These are phyloP conservation scores for Pseudogymnoascus sp. DNA, from an alignment of 2,329 filamentous ascomycete species.

Conservation along the genomic window DNA sequence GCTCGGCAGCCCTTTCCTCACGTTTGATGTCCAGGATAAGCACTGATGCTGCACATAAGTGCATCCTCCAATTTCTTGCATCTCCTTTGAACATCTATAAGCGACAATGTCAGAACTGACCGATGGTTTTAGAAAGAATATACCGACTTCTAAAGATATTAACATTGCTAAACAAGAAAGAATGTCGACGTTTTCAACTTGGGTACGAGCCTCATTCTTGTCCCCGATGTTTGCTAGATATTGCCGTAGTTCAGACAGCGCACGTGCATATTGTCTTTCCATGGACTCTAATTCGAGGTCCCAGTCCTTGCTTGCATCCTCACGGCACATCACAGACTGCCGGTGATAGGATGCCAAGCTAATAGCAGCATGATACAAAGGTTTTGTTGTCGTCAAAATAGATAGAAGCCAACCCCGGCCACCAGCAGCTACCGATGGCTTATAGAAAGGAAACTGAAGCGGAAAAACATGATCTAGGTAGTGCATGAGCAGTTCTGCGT, in stretches of 20 bases:
- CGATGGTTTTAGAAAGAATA: not conserved
- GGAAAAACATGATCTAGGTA: conserved; percentile 57
- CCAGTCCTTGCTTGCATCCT: conserved; percentile 16
- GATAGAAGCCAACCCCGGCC: conserved; percentile 54
- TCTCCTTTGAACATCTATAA: conserved; percentile 30
- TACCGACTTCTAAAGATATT: conserved; percentile 16
- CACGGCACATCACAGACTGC: conserved; percentile 36
- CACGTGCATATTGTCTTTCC: conserved; percentile 28
- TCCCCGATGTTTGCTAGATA: conserved; percentile 22
- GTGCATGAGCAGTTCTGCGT: conserved; percentile 40
- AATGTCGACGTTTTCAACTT: conserved; percentile 45
- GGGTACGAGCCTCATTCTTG: conserved; percentile 41
- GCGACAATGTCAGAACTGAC: not conserved
- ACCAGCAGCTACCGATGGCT: conserved; percentile 43
- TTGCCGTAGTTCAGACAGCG: conserved; percentile 30
- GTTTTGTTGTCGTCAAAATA: conserved; percentile 46
- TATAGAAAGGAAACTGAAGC: conserved; percentile 55
- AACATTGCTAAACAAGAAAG: conserved; percentile 22
- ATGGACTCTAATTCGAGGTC: not conserved
- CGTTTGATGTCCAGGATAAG: conserved; percentile 37
- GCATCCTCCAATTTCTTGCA: conserved; percentile 42
- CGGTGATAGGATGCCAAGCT: conserved; percentile 50
- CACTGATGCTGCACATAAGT: conserved; percentile 43
- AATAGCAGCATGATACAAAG: conserved; percentile 48
- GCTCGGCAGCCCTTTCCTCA: conserved; percentile 2